Evolutionary conservation across 306 rosid species (phyloP).

Genomic region (Acacia confusa): DNA sequence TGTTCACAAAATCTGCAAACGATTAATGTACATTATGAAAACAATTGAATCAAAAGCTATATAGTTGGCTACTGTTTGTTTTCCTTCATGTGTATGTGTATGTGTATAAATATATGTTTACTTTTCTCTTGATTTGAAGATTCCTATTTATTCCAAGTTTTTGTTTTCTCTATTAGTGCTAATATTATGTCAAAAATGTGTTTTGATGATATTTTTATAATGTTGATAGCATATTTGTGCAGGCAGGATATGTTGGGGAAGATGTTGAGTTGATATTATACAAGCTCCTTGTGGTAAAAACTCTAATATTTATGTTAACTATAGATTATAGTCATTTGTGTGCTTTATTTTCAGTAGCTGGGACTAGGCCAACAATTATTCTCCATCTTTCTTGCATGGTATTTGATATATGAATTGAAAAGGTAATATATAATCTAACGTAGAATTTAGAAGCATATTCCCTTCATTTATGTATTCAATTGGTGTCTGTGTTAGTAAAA

Average conservation of each 20-base stretch:
- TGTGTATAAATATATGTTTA: not conserved
- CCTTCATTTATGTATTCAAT: not conserved
- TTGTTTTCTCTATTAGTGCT: not conserved
- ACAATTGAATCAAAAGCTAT: not conserved
- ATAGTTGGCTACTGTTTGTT: not conserved
- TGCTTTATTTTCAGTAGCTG: not conserved
- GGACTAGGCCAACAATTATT: constrained; percentile 3
- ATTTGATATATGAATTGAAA: constrained; percentile 13
- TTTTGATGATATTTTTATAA: constrained; percentile 1
- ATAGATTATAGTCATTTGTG: not conserved
- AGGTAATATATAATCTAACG: not conserved
- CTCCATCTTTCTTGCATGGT: constrained; percentile 3
- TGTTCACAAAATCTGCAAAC: constrained; percentile 3
- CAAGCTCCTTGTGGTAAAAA: constrained; percentile 83
- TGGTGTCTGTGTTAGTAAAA: too few species aligned
- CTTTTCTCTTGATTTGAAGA: constrained; percentile 15
- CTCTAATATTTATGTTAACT: constrained; percentile 7
- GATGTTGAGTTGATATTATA: constrained; percentile 94
- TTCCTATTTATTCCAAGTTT: not conserved
- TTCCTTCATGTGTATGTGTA: too few species aligned
- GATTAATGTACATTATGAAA: not conserved
- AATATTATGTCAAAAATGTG: constrained; percentile 14
- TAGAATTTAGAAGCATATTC: not conserved
- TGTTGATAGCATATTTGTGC: constrained; percentile 45
- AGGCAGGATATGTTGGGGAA: constrained; percentile 99